A percentile compares a stretch with the other conserved stretches of the same genome.
Conservation (phyloP, 2,329 filamentous ascomycete genomes). For the Talaromyces piceae region DNA sequence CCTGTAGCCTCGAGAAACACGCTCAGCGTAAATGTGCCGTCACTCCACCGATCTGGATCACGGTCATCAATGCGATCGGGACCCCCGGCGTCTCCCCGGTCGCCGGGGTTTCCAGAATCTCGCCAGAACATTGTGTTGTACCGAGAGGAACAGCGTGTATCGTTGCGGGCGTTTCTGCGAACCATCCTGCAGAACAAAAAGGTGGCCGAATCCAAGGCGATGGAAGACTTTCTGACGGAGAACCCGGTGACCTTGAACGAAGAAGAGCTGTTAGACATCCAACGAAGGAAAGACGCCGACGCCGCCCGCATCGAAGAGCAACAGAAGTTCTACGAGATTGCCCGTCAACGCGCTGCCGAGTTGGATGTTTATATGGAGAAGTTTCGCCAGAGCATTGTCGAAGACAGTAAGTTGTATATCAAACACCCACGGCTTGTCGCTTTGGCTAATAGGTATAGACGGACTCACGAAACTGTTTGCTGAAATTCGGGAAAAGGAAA, state of each 20-base stretch:
- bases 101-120: conserved; percentile 37
- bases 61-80: conserved; percentile 20
- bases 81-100: conserved; percentile 18
- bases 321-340: conserved; percentile 90
- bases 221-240: conserved; percentile 72
- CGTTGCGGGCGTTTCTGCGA: conserved; percentile 81
- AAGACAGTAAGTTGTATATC: conserved; percentile 53
- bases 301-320: conserved; percentile 87
- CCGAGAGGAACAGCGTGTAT: conserved; percentile 85
- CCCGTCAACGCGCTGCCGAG: conserved; percentile 78
- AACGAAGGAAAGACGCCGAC: conserved; percentile 72
- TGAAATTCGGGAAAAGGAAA: conserved; percentile 85
- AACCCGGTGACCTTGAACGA: conserved; percentile 68
- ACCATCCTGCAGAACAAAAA: conserved; percentile 77
- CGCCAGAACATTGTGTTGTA: conserved; percentile 57
- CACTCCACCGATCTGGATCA: conserved; percentile 22
- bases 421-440: conserved; percentile 23
- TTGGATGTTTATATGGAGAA: conserved; percentile 96
- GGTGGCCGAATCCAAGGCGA: conserved; percentile 72
- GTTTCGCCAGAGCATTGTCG: conserved; percentile 60
- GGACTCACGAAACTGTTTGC: conserved; percentile 87
- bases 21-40: conserved; percentile 23
- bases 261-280: conserved; percentile 76
- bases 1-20: not conserved
- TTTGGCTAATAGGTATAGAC: conserved; percentile 41